These are phyloP conservation scores for Phytophthora colocasiae DNA, from an alignment of 352 stramenopile genomes.

Conservation along the genomic window DNA sequence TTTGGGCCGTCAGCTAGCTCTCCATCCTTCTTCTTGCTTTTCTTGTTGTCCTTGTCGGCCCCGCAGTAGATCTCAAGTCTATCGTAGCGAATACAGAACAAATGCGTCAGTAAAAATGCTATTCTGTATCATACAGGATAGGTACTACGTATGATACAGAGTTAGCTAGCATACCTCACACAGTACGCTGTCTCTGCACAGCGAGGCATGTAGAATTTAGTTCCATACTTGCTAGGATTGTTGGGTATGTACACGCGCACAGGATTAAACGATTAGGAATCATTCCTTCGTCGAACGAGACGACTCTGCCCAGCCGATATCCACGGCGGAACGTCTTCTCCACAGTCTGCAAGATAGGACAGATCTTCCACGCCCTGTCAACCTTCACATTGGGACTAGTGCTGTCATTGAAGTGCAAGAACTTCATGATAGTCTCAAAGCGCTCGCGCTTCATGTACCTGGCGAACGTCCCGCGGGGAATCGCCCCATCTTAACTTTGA, in stretches of 20 bases:
- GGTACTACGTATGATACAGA: neutral
- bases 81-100: conserved; percentile 18
- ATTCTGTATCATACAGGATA: neutral
- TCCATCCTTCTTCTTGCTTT: conserved; percentile 1
- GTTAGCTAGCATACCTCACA: conserved; percentile 2
- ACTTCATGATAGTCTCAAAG: conserved; percentile 24
- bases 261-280: conserved; percentile 25
- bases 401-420: conserved; percentile 36
- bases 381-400: neutral
- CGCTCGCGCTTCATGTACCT: conserved; percentile 23
- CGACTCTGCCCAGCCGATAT: conserved; percentile 15
- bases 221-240: conserved; percentile 30
- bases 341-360: conserved; percentile 17
- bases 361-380: conserved; percentile 28
- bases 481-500: conserved; percentile 8
- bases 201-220: conserved; percentile 39
- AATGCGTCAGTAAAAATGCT: neutral
- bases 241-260: conserved; percentile 28
- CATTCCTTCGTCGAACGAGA: conserved; percentile 35
- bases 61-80: conserved; percentile 24
- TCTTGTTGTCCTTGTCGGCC: neutral
- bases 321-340: conserved; percentile 35
- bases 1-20: neutral
- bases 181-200: conserved; percentile 22
- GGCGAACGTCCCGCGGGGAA: conserved; percentile 23